Base-by-base conservation (phyloP, 768 basidiomycete genomes). In the Naganishia kalamii region DNA sequence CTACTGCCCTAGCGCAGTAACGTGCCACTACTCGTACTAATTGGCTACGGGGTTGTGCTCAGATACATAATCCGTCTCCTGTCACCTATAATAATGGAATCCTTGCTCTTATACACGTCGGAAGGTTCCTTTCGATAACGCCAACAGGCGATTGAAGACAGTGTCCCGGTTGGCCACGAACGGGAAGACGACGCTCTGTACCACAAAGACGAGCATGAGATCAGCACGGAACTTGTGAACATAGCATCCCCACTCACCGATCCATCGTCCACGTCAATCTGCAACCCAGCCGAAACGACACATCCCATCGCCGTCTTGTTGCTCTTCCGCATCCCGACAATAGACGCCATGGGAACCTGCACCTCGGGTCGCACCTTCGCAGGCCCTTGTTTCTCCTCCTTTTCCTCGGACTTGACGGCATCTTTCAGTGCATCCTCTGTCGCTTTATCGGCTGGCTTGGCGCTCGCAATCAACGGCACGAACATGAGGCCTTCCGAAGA, bases 271-370 rank as follows among this genome's bases (percentile, higher is more conserved):
- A 41, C 44, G n/a, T 65, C 65, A 43, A 69, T 65, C 60, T 69
- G 60, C 48, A 69, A 30, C 12, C 68, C 68, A 40, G 64, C 48
- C 35, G 68, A 60, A 17, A 69, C 52, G 10, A 69, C 51, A 10
- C 61, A 60, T 13, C 65, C 47, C 51, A 69, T 44, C 10, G 60
- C 48, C 40, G 64, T 65, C 65, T 65, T 66, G 50, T 69, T 65
- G 27, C 64, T 37, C 52, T 66, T 65, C 41, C 60, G 37, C 43
- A 69, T 64, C 1, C 68, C 68, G 3, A 69, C 48, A n/a, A 69
- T 52, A 11, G 62, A 37, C 33, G 44, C 33, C 51, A 69, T 54
- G 21, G 49, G 49, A 11, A 69, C 62, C 19, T 65, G 33, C 13
- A 65, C 50, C 23, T 51, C 61, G 1, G 54, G 54, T 37, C 13